These are phyloP conservation scores for Camelina hispida DNA, from an alignment of 345 rosid genomes.

Conservation along the genomic window DNA sequence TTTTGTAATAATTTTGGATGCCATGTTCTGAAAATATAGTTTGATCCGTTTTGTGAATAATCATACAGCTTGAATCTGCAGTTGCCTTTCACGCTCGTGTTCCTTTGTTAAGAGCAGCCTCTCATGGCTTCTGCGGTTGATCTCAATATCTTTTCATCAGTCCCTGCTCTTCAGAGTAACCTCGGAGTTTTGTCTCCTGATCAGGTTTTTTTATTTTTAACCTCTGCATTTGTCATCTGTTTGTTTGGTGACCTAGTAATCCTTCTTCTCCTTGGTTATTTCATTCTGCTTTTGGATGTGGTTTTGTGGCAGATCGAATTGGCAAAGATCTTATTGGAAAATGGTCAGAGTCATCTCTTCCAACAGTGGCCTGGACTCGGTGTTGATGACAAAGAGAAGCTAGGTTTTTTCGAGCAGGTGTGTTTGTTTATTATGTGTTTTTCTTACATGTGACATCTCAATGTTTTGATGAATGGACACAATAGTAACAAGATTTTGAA, in stretches of 20 bases:
- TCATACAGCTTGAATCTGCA: background rate
- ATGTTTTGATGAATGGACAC: background rate
- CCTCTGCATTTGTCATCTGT: background rate
- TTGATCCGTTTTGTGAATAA: background rate
- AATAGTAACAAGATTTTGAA: background rate
- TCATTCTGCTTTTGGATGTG: background rate
- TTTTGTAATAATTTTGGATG: too few species aligned
- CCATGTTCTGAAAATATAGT: background rate
- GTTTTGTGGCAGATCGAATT: slow-evolving; percentile 61
- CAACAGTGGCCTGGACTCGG: slow-evolving; percentile 80
- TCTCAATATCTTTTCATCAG: slow-evolving; percentile 53
- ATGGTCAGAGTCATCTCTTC: slow-evolving; percentile 79
- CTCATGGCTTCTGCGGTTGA: slow-evolving; percentile 47
- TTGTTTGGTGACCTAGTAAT: background rate
- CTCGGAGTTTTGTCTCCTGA: slow-evolving; percentile 60
- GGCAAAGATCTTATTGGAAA: slow-evolving; percentile 71
- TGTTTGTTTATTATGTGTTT: background rate
- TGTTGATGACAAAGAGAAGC: slow-evolving; percentile 66
- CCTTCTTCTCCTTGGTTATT: background rate
- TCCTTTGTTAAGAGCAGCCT: slow-evolving; percentile 3
- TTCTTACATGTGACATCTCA: background rate
- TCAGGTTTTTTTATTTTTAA: slow-evolving; percentile 51
- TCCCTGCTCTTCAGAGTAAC: slow-evolving; percentile 67
- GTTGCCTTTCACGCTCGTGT: background rate
- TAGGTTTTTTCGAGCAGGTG: slow-evolving; percentile 77